Evolutionary conservation across 495 filamentous ascomycete genomes (phyloP), one percentile per base, ranked within the genome.

Genomic region (Pyronema domesticum): DNA sequence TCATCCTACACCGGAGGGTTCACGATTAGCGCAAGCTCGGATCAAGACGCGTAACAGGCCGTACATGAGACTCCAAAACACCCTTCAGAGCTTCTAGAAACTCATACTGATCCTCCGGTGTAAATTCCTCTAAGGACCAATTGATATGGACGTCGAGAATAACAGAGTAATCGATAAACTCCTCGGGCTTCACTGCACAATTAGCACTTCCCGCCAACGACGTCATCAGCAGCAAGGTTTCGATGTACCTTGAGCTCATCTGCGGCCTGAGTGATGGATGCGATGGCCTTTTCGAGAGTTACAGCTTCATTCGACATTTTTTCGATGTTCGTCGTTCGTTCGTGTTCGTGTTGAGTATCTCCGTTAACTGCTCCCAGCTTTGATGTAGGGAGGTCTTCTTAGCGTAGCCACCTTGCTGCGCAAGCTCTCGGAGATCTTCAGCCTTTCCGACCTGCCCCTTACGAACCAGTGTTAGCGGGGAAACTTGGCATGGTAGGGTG

Each of bases 121-220:
- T 58, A 47, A 66, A 65, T 17, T 55, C 58, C 5, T 65, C 63
- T 6, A 58, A 42, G 17, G 63, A 56, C 42, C 59, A 63, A 10
- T 64, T 64, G 52, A 66, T 54, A 48, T 66, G 63, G 13, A 66
- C 63, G 53, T 66, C 63, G 11, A 66, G 61, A 48, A 66, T 66
- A 6, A 63, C 65, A 13, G 63, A 66, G 51, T 65, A 66, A 17
- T 57, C 59, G 39, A 66, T 56, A 36, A 66, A 66, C 42, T 66
- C 59, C 36, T 62, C 63, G 11, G 63, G 54, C 63, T 66, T n/a
- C 37, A 36, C 19, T 17, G 36, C 43, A 45, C 33, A 45, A 33
- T 4, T 57, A 45, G 30, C 33, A 43, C 15, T 55, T 33, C 23
- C 37, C 11, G n/a, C 37, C 6, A n/a, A 19, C 10, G 18, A 23